Conservation (phyloP, 2,329 filamentous ascomycete species). For the Xylariales sp. region DNA sequence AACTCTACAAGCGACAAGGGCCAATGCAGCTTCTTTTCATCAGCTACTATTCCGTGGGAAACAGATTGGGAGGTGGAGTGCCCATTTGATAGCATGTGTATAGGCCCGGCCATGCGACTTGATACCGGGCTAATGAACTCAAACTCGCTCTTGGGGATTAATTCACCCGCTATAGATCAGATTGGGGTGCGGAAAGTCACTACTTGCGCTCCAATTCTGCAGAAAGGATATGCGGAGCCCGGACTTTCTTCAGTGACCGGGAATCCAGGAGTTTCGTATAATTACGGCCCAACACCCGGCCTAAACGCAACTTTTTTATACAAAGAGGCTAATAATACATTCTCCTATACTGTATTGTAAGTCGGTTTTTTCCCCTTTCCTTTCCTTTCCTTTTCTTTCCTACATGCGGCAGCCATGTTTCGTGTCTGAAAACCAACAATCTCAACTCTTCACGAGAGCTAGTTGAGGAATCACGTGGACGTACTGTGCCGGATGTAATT, state of each 20-base stretch:
- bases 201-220: conserved; percentile 14
- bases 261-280: neutral
- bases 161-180: neutral
- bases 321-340: neutral
- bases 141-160: conserved; percentile 10
- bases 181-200: conserved; percentile 11
- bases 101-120: conserved; percentile 1
- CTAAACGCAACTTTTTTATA: neutral
- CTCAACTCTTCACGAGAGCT: no score
- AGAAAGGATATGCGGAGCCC: neutral
- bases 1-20: conserved; percentile 8
- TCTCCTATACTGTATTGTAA: neutral
- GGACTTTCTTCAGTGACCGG: neutral
- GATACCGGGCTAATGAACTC: conserved; percentile 13
- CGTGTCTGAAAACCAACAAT: neutral
- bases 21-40: conserved; percentile 7
- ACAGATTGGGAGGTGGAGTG: conserved; percentile 10
- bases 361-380: neutral
- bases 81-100: conserved; percentile 16
- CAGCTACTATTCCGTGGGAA: neutral
- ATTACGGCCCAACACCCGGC: neutral
- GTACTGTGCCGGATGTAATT: neutral
- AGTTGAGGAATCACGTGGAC: neutral
- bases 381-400: neutral
- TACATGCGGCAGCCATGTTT: neutral